Evolutionary conservation across 192 early-diverging fungal genomes (phyloP), one percentile per base, ranked within the genome.

Genomic region (Thamnidium elegans): DNA sequence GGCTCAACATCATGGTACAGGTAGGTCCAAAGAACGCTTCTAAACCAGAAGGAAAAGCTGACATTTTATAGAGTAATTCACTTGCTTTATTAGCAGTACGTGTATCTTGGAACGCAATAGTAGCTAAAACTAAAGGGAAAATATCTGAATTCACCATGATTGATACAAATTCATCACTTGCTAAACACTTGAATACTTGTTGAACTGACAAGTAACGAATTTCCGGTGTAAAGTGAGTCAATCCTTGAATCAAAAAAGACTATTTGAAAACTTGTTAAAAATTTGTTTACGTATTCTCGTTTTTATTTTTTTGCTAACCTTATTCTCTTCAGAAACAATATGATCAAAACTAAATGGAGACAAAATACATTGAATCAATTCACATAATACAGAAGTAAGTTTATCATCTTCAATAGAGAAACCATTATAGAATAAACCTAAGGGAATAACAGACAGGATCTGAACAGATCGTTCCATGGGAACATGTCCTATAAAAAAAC

Each of bases 111-210:
- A 70, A 73, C 13, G 70, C 71, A 13, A 79, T 42, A 8, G 70
- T 61, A 30, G 70, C 61, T 45, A 76, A 36, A 3, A 72, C 43
- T 7, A 65, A 20, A 10, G 67, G 67, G 42, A 73, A 70, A 17
- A 72, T 50, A 19, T 68, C 54, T 10, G 73, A 79, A 8, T 72
- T 53, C 4, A 72, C 74, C 72, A 83, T 68, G 32, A 50, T 47
- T 32, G 30, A 11, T 14, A 70, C 47, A 15, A 42, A 59, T 42
- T 63, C 60, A 51, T 72, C 71, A 9, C 59, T 55, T 4, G 20
- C 44, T 10, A 72, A 26, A 34, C 70, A 81, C 65, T 84, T 84
- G 63, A 74, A 73, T 7, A 82, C 55, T 21, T 75, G 76, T 39
- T 64, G n/a, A 1, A 84, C 30, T 1, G 78, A 56, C 39, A 84